Evolutionary conservation across 139 green algal genomes (phyloP).

Genomic region (Closterium sp.): DNA sequence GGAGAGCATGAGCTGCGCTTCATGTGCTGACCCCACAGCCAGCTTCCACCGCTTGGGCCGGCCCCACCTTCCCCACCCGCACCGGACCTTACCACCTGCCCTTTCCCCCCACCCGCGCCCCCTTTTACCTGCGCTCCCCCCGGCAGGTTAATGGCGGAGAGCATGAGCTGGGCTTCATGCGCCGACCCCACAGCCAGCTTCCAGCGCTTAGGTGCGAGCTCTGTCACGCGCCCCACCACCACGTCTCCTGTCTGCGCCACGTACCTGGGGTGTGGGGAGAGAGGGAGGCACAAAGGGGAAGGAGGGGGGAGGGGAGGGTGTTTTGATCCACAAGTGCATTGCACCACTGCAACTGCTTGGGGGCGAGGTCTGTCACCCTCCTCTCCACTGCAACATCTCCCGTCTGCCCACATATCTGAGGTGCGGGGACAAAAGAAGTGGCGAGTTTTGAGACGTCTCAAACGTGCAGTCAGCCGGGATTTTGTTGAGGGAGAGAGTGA

Average conservation of each 20-base stretch:
- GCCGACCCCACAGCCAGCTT: conserved; percentile 69
- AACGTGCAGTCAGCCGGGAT: no score
- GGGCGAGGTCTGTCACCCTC: conserved; percentile 53
- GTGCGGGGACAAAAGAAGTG: no score
- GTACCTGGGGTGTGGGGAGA: background rate
- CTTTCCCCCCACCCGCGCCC: no score
- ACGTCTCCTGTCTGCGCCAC: conserved; percentile 25
- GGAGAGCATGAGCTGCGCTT: conserved; percentile 76
- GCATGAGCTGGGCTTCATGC: conserved; percentile 70
- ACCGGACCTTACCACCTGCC: no score
- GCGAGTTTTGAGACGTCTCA: no score
- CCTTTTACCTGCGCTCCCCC: conserved; percentile 62
- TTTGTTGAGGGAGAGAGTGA: no score
- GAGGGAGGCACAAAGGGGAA: no score
- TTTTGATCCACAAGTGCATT: background rate
- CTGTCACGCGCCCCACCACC: conserved; percentile 23
- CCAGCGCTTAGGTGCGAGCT: conserved; percentile 76
- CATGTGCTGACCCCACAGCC: conserved; percentile 67
- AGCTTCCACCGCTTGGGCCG: conserved; percentile 77
- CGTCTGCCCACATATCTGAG: conserved; percentile 18
- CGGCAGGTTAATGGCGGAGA: conserved; percentile 80
- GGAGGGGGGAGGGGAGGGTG: background rate
- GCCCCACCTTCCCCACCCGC: no score
- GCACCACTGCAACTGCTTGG: conserved; percentile 65
- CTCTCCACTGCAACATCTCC: conserved; percentile 19